phyloP scores from a whole-genome alignment of 2,329 filamentous ascomycete genomes.

The Myriangium duriaei region DNA sequence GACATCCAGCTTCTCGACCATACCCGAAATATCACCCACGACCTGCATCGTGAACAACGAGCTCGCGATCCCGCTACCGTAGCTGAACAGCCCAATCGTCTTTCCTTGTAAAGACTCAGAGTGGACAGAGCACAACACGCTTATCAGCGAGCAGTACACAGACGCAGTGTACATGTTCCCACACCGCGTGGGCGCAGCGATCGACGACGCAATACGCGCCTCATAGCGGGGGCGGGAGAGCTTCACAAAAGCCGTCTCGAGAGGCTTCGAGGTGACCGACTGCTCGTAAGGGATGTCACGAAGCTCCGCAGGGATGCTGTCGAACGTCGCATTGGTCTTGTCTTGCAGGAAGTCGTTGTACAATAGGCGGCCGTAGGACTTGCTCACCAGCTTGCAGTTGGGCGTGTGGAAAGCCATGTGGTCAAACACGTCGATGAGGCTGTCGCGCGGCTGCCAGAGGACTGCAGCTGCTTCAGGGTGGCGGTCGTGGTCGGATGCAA shows the following conservation, averaged over 20 bases:
- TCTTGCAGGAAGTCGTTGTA: conserved; percentile 41
- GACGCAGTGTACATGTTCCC: conserved; percentile 45
- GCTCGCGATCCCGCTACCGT: conserved; percentile 39
- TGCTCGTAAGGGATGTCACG: conserved; percentile 33
- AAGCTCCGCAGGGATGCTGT: conserved; percentile 37
- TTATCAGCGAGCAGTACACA: conserved; percentile 38
- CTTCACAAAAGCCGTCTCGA: conserved; percentile 41
- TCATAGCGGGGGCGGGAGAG: conserved; percentile 40
- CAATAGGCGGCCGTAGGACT: conserved; percentile 40
- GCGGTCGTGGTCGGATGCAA: conserved; percentile 31
- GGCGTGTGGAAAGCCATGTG: conserved; percentile 44
- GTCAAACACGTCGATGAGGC: conserved; percentile 40
- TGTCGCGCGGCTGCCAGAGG: conserved; percentile 28
- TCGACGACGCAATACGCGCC: conserved; percentile 36
- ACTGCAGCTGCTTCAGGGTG: conserved; percentile 31
- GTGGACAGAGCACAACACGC: conserved; percentile 34
- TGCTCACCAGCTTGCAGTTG: conserved; percentile 42
- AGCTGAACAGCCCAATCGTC: conserved; percentile 40
- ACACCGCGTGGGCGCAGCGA: conserved; percentile 39
- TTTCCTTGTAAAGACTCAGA: conserved; percentile 36
- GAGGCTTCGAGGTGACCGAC: conserved; percentile 39
- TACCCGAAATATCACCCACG: conserved; percentile 33
- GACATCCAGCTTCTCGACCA: conserved; percentile 36
- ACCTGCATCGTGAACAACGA: conserved; percentile 40
- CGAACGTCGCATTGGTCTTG: conserved; percentile 36